Evolutionary conservation across 352 stramenopile genomes (phyloP), one percentile per base, ranked within the genome.

Genomic region (Thalassiosira delicatula): DNA sequence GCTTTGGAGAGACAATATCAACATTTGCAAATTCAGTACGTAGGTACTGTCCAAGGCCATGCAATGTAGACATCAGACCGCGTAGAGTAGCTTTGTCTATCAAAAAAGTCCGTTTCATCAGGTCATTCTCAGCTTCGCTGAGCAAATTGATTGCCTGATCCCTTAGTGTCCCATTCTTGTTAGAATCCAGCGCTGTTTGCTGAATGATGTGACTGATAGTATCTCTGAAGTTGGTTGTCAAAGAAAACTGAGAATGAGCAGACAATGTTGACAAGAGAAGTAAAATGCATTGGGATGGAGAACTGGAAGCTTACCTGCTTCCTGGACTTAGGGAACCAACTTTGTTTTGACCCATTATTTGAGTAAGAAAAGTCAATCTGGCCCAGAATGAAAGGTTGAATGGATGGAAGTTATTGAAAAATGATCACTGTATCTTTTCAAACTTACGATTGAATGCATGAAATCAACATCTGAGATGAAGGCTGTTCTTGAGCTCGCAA

Each of bases 51-150:
- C 61, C 63, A 30, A 90, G 79, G 29, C 60, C 65, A 27, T 76
- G 57, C 19, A 93, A 59, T 29, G 62, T 68, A 56, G 42, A 57
- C 75, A 86, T 81, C 4, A 88, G 67, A 3, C 85, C 85, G 53
- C 42, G 61, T 33, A 91, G 74, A 49, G 84, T 92, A 51, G 76
- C 85, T 59, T 88, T 67, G 40, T 91, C 77, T 33, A 90, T 78
- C 57, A 92, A 74, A 30, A 57, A 77, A 29, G 70, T 75, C 70
- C 72, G 67, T 23, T 83, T 53, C 33, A 46, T 32, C 69, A 40
- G 27, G 71, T 91, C 70, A 25, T 30, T 30, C 56, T 89, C 76
- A 30, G 86, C 62, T 82, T 86, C 66, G 27, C 62, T 81, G 35
- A 91, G 76, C 59, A 93, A 72, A 37, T 74, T 49, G 27, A 88